Conservation (phyloP, 1,284 basidiomycete species). For the Ceratobasidium papillatum region DNA sequence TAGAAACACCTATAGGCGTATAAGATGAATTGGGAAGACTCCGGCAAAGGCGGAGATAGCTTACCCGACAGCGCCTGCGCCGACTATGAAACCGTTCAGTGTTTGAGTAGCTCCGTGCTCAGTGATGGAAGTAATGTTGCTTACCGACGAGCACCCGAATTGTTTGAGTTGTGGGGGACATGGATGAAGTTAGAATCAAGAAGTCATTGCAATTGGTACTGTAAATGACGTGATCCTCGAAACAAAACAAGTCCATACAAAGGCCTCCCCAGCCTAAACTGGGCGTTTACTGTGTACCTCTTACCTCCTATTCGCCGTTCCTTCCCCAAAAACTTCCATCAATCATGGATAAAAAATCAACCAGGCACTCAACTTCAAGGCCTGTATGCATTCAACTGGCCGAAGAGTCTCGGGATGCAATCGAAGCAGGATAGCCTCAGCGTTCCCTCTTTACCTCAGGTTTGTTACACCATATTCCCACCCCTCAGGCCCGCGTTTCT, state of each 20-base stretch:
- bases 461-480: conserved; percentile 13
- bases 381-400: background rate
- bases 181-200: conserved; percentile 4
- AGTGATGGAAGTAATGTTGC: background rate
- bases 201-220: background rate
- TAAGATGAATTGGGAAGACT: background rate
- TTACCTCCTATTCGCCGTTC: background rate
- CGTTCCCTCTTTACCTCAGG: background rate
- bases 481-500: background rate
- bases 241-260: background rate
- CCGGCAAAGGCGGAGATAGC: background rate
- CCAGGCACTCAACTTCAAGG: background rate
- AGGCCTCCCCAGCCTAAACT: background rate
- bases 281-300: background rate
- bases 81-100: conserved; percentile 47
- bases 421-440: background rate
- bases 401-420: background rate
- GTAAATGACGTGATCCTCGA: background rate
- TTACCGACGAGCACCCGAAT: conserved; percentile 26
- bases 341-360: background rate
- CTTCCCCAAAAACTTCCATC: background rate
- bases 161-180: conserved; percentile 2
- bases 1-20: conserved; percentile 51
- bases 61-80: conserved; percentile 55
- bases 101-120: background rate